phyloP scores from a whole-genome alignment of 2,329 filamentous ascomycete genomes.

The Daldinia sp. region DNA sequence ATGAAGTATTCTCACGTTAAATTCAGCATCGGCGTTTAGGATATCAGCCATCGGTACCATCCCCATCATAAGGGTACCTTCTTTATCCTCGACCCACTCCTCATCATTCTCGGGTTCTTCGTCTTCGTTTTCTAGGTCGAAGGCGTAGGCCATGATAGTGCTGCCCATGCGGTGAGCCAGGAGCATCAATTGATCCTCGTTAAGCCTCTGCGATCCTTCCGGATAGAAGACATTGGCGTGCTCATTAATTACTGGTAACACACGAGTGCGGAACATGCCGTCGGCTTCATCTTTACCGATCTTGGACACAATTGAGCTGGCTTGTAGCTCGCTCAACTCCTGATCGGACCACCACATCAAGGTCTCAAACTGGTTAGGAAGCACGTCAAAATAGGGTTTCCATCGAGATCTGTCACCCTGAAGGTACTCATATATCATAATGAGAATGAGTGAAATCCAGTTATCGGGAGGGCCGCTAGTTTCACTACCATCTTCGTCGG shows the following conservation, averaged over 20 bases:
- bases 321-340: constrained; percentile 80
- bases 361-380: constrained; percentile 80
- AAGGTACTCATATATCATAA: constrained; percentile 81
- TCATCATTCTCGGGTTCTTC: constrained; percentile 69
- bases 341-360: constrained; percentile 87
- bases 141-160: constrained; percentile 92
- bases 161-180: constrained; percentile 85
- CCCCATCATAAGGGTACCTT: constrained; percentile 73
- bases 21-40: constrained; percentile 88
- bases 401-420: constrained; percentile 73
- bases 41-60: constrained; percentile 95
- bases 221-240: constrained; percentile 62
- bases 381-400: constrained; percentile 81
- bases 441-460: constrained; percentile 74
- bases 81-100: constrained; percentile 74
- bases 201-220: constrained; percentile 49
- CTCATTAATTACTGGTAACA: constrained; percentile 64
- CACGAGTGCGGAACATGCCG: constrained; percentile 69
- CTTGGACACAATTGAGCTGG: constrained; percentile 79
- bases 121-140: constrained; percentile 74
- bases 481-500: constrained; percentile 53
- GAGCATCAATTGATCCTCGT: constrained; percentile 60
- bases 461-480: constrained; percentile 59
- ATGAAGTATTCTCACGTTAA: constrained; percentile 71
- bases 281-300: constrained; percentile 82